Conservation (phyloP, 305 asterid species). For the Fraxinus latifolia region DNA sequence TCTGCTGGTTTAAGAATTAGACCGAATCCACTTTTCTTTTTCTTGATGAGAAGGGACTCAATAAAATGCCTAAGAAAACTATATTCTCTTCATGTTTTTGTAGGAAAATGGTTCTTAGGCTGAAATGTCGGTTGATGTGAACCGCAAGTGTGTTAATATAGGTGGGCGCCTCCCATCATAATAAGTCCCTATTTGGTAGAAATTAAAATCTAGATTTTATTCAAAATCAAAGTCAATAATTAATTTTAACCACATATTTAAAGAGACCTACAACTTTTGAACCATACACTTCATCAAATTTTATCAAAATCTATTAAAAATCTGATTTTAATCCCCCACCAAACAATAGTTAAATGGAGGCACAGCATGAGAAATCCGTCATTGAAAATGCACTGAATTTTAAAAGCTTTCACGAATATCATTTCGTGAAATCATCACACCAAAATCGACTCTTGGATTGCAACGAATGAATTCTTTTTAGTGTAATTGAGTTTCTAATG, state of each 20-base stretch:
- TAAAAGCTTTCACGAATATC: background rate
- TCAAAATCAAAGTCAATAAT: too few relatives aligned
- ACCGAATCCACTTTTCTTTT: background rate
- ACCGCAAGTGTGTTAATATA: background rate
- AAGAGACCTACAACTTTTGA: too few relatives aligned
- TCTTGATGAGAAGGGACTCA: background rate
- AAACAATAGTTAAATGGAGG: background rate
- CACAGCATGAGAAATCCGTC: background rate
- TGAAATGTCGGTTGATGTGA: background rate
- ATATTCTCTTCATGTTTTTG: background rate
- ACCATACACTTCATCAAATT: background rate
- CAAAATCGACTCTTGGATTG: background rate
- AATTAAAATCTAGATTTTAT: too few relatives aligned
- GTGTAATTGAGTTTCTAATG: background rate
- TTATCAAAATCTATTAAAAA: too few relatives aligned
- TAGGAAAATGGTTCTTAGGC: background rate
- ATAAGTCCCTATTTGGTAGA: too few relatives aligned
- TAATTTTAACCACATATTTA: too few relatives aligned
- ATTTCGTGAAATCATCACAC: background rate
- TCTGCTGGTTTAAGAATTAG: background rate
- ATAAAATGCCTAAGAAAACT: background rate
- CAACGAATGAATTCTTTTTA: background rate
- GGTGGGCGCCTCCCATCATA: background rate
- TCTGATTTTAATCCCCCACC: too few relatives aligned
- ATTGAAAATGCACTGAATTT: background rate